phyloP scores from a whole-genome alignment of 23 red algal genomes.

The Gracilaria domingensis region DNA sequence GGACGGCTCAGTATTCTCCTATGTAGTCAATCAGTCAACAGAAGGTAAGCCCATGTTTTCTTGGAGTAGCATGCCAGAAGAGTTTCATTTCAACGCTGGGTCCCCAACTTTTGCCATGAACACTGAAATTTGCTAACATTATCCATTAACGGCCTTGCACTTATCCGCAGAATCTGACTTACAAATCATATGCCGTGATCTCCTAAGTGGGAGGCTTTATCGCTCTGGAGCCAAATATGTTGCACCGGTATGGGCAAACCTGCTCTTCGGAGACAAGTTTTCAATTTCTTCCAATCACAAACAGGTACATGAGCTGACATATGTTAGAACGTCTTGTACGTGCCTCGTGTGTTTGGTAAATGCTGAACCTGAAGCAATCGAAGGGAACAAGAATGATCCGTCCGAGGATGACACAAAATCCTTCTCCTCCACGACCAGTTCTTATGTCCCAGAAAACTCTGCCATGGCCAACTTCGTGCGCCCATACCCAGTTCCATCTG shows the following conservation, averaged over 20 bases:
- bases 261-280: constrained; percentile 66
- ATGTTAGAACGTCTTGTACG: constrained; percentile 54
- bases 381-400: background rate
- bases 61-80: background rate
- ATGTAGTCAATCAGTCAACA: constrained; percentile 63
- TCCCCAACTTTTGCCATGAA: background rate
- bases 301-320: constrained; percentile 76
- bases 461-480: constrained; percentile 74
- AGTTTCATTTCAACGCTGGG: background rate
- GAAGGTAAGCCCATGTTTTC: constrained; percentile 44
- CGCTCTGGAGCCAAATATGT: constrained; percentile 44
- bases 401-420: constrained; percentile 41
- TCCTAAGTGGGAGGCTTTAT: constrained; percentile 57
- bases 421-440: constrained; percentile 30
- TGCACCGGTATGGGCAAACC: constrained; percentile 42
- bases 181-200: constrained; percentile 61
- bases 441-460: constrained; percentile 45
- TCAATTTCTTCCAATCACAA: background rate
- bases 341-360: constrained; percentile 53
- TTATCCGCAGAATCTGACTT: constrained; percentile 57
- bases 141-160: background rate
- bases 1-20: constrained; percentile 41
- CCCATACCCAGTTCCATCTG: constrained; percentile 44
- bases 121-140: background rate
- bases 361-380: constrained; percentile 18